A percentile compares a stretch with the other conserved stretches of the same genome.
Conservation (phyloP, 2,329 filamentous ascomycete genomes). For the Tolypocladium tropicale region DNA sequence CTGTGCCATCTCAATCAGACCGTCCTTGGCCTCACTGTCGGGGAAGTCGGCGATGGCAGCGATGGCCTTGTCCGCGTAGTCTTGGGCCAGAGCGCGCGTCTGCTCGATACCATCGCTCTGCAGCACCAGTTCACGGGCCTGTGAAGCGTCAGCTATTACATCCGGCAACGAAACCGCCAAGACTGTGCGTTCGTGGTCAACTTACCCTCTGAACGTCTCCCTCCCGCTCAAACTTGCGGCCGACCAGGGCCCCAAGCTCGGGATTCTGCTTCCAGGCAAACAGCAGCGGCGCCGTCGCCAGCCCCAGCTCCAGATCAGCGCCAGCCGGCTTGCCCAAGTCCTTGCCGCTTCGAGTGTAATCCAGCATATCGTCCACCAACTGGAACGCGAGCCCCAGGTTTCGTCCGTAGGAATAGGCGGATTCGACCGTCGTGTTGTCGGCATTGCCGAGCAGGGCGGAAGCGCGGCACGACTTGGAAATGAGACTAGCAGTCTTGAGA, state of each 20-base stretch:
- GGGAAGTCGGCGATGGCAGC: conserved; percentile 77
- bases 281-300: conserved; percentile 85
- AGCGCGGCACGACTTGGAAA: conserved; percentile 90
- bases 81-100: conserved; percentile 79
- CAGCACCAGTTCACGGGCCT: conserved; percentile 82
- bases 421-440: conserved; percentile 71
- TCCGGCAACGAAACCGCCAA: too few species aligned
- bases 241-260: conserved; percentile 78
- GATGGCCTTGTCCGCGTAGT: conserved; percentile 83
- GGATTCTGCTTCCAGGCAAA: conserved; percentile 91
- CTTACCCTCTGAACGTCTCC: conserved; percentile 80
- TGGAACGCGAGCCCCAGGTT: conserved; percentile 94
- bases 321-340: conserved; percentile 93
- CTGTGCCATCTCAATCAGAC: conserved; percentile 84
- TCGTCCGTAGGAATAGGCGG: conserved; percentile 84
- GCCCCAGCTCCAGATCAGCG: conserved; percentile 82
- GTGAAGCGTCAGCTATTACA: neutral
- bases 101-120: conserved; percentile 83
- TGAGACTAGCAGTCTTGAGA: conserved; percentile 89
- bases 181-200: conserved; percentile 6
- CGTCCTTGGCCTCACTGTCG: conserved; percentile 88
- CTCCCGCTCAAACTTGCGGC: conserved; percentile 74
- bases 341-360: conserved; percentile 78
- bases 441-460: conserved; percentile 76
- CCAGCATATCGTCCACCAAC: conserved; percentile 94